Conservation (phyloP, 2,329 filamentous ascomycete genomes). For the Trichophyton schoenleinii region DNA sequence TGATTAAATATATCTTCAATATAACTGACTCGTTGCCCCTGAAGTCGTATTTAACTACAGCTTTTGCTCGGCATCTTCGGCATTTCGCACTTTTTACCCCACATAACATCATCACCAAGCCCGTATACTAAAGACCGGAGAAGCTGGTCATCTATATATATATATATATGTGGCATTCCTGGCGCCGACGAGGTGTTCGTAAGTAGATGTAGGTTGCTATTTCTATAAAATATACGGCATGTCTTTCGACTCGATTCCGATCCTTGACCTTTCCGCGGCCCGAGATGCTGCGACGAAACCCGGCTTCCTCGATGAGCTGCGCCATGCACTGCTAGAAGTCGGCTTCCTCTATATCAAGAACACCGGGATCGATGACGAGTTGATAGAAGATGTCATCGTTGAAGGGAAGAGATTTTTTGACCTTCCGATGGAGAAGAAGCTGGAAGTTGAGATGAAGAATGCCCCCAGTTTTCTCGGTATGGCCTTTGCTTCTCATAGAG, state of each 20-base stretch:
- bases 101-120: neutral
- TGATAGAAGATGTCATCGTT: slow-evolving; percentile 53
- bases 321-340: slow-evolving; percentile 68
- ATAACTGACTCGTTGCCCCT: neutral
- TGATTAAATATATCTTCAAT: too few species aligned
- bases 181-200: neutral
- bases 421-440: slow-evolving; percentile 64
- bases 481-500: slow-evolving; percentile 34
- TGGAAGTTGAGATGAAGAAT: slow-evolving; percentile 60
- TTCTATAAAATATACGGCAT: slow-evolving; percentile 24
- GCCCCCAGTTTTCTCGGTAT: slow-evolving; percentile 58
- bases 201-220: neutral
- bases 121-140: neutral
- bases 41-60: neutral
- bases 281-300: slow-evolving; percentile 54
- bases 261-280: slow-evolving; percentile 61
- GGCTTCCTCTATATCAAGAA: slow-evolving; percentile 80
- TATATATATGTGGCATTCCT: too few species aligned
- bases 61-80: neutral
- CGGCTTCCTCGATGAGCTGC: slow-evolving; percentile 56
- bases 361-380: slow-evolving; percentile 54
- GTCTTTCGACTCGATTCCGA: slow-evolving; percentile 64
- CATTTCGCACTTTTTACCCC: neutral
- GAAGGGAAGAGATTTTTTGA: slow-evolving; percentile 66
- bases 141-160: neutral